Evolutionary conservation across 2,329 filamentous ascomycete species (phyloP), one percentile per base, ranked within the genome.

Genomic region (Pseudogymnoascus pannorum): DNA sequence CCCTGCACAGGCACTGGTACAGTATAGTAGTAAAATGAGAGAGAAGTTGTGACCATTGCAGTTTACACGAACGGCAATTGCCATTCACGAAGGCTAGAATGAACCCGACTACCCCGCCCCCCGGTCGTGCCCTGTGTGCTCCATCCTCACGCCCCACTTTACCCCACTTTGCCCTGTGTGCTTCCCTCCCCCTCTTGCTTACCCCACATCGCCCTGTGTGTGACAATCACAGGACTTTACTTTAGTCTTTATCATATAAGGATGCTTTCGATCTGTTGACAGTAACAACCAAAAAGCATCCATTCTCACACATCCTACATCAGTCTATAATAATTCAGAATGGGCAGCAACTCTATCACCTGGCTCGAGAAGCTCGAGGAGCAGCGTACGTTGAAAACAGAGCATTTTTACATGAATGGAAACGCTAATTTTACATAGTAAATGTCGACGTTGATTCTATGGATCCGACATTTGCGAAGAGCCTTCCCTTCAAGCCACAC

Each of bases 371-470:
- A 75, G 72, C 73, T 78, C 36, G 73, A 76, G 62, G 70, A 76
- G 67, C 72, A 76, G 63, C 64, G 75, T 76, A 64, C 66, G 73
- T 31, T 20, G 14, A 16, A 5, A 11, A 57, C 16, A 20, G 22
- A 12, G 16, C 9, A 12, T 26, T 9, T 44, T 14, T 14, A 18
- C 59, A n/a, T 20, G 38, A 42, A 42, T 35, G 12, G 33, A n/a
- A n/a, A n/a, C 6, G 38, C 20, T 44, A 18, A 60, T 57, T 33
- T 16, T 29, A 14, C 18, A 36, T 36, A 81, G 79, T 81, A 62
- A 76, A 81, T 31, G 72, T 81, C 60, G 79, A 81, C 63, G 76
- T 81, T 22, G 79, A 81, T 65, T 79, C 76, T 73, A 81, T 81
- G 78, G 78, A 79, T 62, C 75, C 77, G 1, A 75, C 77, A 12